phyloP scores from a whole-genome alignment of 257 asterid genomes.

The Nicotiana benthamiana region DNA sequence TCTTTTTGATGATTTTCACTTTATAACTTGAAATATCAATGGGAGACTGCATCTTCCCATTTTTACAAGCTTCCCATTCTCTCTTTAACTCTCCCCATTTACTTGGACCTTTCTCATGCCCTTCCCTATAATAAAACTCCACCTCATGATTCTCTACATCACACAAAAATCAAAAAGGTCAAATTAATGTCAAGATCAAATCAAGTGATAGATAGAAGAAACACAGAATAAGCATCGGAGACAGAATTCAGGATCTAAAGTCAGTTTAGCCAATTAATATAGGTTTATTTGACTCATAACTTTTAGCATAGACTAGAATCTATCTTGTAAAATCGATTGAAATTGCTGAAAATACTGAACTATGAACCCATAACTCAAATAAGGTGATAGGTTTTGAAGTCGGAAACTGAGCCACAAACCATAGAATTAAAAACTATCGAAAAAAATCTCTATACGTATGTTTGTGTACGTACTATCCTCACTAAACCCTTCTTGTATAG shows the following conservation, averaged over 20 bases:
- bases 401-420: no score
- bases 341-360: no score
- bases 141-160: conserved; percentile 37
- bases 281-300: no score
- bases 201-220: not conserved
- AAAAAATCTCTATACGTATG: fast-evolving
- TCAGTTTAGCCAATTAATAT: not conserved
- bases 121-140: conserved; percentile 39
- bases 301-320: no score
- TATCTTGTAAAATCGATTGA: no score
- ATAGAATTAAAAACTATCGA: no score
- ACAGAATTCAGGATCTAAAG: not conserved
- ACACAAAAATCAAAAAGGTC: not conserved
- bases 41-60: conserved; percentile 60
- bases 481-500: no score
- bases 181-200: not conserved
- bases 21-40: conserved; percentile 44
- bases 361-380: no score
- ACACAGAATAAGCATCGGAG: not conserved
- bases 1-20: conserved; percentile 18
- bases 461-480: no score
- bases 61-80: conserved; percentile 60
- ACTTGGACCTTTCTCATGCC: conserved; percentile 46
- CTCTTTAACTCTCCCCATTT: conserved; percentile 52
- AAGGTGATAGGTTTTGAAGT: no score